A percentile compares a stretch with the other conserved stretches of the same genome.
Conservation (phyloP, 306 rosid genomes). For the Abrus pulchellus region DNA sequence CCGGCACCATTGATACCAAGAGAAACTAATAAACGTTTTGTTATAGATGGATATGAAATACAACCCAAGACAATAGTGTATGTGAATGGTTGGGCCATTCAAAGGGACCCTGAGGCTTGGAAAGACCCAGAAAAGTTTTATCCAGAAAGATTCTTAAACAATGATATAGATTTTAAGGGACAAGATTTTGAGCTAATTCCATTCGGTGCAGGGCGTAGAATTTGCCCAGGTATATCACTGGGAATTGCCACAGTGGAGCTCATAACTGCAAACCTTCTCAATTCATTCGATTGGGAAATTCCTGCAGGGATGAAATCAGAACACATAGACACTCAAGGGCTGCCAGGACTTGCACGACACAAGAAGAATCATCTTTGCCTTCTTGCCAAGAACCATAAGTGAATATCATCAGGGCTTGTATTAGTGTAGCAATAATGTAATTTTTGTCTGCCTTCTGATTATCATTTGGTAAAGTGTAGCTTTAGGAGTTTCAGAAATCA, state of each 20-base stretch:
- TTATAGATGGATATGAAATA: slow-evolving; percentile 22
- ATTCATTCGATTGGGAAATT: slow-evolving; percentile 33
- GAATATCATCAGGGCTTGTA: background rate
- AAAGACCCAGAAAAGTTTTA: no score
- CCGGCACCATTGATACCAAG: slow-evolving; percentile 21
- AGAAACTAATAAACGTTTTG: slow-evolving; percentile 6
- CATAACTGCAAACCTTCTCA: slow-evolving; percentile 24
- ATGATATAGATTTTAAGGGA: background rate
- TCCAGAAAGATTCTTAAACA: no score
- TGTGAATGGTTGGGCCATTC: slow-evolving; percentile 18
- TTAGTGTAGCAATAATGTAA: background rate
- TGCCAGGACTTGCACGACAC: slow-evolving; percentile 29
- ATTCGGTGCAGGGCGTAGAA: slow-evolving; percentile 36
- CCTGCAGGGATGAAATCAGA: slow-evolving; percentile 11
- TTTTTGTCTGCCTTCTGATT: background rate
- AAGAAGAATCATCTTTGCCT: slow-evolving; percentile 38
- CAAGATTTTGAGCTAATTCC: slow-evolving; percentile 20
- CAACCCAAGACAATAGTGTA: slow-evolving; percentile 13
- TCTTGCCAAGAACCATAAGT: background rate
- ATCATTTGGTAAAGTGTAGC: background rate
- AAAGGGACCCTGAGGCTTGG: no score
- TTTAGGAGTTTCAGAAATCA: background rate
- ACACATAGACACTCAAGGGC: slow-evolving; percentile 14
- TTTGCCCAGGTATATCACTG: slow-evolving; percentile 17
- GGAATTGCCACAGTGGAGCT: slow-evolving; percentile 14